A percentile compares a stretch with the other conserved stretches of the same genome.
phyloP scores from a whole-genome alignment of 2,329 filamentous ascomycete species.

The Parastagonospora avenae region DNA sequence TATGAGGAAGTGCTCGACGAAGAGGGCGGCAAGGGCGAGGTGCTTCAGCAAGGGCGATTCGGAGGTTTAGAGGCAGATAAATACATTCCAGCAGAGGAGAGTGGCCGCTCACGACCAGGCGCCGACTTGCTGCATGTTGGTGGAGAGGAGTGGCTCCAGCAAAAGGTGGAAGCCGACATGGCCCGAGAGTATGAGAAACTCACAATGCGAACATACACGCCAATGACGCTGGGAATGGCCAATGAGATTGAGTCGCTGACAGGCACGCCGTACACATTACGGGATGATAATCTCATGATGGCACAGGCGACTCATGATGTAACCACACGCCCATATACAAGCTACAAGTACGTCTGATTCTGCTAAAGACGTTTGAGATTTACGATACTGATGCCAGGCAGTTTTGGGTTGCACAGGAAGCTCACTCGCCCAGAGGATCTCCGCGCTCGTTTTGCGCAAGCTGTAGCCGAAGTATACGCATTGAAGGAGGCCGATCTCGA shows the following conservation, averaged over 20 bases:
- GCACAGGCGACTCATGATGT: slow-evolving; percentile 36
- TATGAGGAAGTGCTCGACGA: slow-evolving; percentile 38
- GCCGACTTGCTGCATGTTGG: slow-evolving; percentile 60
- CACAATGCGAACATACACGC: slow-evolving; percentile 39
- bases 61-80: too few relatives aligned
- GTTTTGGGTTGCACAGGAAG: slow-evolving; percentile 31
- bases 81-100: too few relatives aligned
- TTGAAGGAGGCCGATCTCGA: slow-evolving; percentile 42
- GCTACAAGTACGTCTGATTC: slow-evolving; percentile 20
- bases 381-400: slow-evolving; percentile 2
- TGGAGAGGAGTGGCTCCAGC: slow-evolving; percentile 50
- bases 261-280: slow-evolving; percentile 36
- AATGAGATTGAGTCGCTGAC: slow-evolving; percentile 38
- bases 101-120: too few relatives aligned
- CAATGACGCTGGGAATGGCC: slow-evolving; percentile 36
- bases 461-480: slow-evolving; percentile 61
- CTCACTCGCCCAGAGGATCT: slow-evolving; percentile 19
- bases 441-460: slow-evolving; percentile 56
- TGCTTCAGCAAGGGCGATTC: too few relatives aligned
- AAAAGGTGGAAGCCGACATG: slow-evolving; percentile 35
- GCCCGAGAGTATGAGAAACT: slow-evolving; percentile 43
- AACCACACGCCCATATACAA: slow-evolving; percentile 41
- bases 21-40: too few relatives aligned
- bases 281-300: slow-evolving; percentile 35
- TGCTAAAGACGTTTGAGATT: neutral